phyloP scores from a whole-genome alignment of 192 early-diverging fungal species.

The Podila epigama region DNA sequence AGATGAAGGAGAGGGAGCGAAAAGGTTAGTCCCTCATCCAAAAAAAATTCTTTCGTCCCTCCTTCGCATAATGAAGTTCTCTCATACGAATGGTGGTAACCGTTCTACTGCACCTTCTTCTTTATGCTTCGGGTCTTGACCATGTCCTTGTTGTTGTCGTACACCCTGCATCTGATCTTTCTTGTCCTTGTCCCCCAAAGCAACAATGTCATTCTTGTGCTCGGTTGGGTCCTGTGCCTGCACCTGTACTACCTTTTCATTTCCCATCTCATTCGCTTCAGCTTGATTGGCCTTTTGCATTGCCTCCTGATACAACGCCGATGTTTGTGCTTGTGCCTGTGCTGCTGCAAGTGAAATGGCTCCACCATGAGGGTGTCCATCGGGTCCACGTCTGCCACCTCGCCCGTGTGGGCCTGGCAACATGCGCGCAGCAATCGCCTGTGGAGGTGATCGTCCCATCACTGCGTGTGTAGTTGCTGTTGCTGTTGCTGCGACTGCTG shows the following conservation, averaged over 20 bases:
- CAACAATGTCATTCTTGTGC: too few relatives aligned
- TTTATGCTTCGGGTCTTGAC: too few relatives aligned
- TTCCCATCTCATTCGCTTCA: neutral
- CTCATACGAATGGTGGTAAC: too few relatives aligned
- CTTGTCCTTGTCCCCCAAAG: too few relatives aligned
- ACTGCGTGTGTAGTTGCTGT: neutral
- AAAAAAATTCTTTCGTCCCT: too few relatives aligned
- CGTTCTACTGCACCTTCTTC: too few relatives aligned
- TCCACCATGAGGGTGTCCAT: slow-evolving; percentile 8
- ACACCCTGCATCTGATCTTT: too few relatives aligned
- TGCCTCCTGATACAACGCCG: neutral
- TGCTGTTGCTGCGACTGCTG: neutral
- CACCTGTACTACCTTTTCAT: neutral
- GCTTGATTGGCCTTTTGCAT: slow-evolving; percentile 10
- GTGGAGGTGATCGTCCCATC: slow-evolving; percentile 12
- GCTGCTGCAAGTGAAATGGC: slow-evolving; percentile 11
- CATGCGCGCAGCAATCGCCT: slow-evolving; percentile 25
- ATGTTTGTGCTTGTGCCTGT: slow-evolving; percentile 18
- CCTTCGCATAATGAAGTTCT: too few relatives aligned
- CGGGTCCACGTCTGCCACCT: slow-evolving; percentile 10
- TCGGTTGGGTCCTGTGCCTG: neutral
- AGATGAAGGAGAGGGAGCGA: too few relatives aligned
- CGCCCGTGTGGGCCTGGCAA: slow-evolving; percentile 14
- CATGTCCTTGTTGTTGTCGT: too few relatives aligned
- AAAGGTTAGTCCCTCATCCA: too few relatives aligned